Conservation (phyloP, 2,329 filamentous ascomycete species). For the Ophiostoma novo-ulmi region DNA sequence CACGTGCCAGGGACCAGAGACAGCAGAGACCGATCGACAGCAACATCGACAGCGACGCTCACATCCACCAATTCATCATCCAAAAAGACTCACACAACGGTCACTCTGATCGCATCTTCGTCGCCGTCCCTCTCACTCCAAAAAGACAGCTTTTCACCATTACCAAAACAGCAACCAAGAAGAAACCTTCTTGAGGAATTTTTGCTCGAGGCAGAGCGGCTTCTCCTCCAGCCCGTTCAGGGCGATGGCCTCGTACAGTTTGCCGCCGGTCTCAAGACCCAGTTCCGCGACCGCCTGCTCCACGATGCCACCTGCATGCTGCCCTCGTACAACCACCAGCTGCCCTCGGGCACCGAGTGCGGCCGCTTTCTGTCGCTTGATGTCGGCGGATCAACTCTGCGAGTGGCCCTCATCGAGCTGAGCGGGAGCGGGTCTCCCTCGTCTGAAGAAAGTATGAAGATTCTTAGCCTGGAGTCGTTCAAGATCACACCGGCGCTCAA, state of each 20-base stretch:
- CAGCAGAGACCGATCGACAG: conserved; percentile 10
- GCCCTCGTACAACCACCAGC: conserved; percentile 59
- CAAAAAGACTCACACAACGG: conserved; percentile 11
- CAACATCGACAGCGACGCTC: background rate
- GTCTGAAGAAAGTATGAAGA: conserved; percentile 39
- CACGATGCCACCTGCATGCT: conserved; percentile 56
- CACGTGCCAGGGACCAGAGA: conserved; percentile 14
- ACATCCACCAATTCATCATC: conserved; percentile 7
- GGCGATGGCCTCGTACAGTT: conserved; percentile 44
- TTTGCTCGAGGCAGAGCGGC: conserved; percentile 50
- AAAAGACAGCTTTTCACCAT: background rate
- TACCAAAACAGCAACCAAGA: background rate
- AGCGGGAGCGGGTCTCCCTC: conserved; percentile 42
- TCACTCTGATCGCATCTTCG: conserved; percentile 11
- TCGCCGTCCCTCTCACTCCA: conserved; percentile 16
- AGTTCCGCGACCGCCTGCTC: conserved; percentile 51
- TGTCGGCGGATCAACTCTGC: conserved; percentile 63
- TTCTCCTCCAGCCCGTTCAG: conserved; percentile 46
- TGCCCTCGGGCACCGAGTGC: conserved; percentile 55
- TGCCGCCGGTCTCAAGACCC: conserved; percentile 47
- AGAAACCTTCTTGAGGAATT: conserved; percentile 39
- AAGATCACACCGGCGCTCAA: conserved; percentile 54
- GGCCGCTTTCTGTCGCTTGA: conserved; percentile 60
- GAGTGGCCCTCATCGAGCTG: conserved; percentile 60
- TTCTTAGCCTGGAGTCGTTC: conserved; percentile 52